phyloP scores from a whole-genome alignment of 2,329 filamentous ascomycete genomes.

The Cercospora berteroae region DNA sequence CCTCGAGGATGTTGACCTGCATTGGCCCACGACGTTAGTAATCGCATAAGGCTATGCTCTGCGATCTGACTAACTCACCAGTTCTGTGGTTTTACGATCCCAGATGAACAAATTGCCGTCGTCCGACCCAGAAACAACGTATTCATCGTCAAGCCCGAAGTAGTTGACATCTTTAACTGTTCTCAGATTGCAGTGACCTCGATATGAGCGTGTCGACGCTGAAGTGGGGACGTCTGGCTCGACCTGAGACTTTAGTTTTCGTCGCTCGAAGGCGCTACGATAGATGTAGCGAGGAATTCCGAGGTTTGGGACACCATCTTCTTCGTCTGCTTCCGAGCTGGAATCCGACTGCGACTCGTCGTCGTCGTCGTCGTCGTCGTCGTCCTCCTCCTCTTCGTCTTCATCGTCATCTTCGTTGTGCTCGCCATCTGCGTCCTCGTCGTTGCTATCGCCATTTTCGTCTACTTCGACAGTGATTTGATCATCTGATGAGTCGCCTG shows the following conservation, averaged over 20 bases:
- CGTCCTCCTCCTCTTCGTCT: constrained; percentile 33
- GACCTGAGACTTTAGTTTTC: constrained; percentile 50
- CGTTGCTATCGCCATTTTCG: not conserved
- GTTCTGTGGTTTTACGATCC: constrained; percentile 60
- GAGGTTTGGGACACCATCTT: constrained; percentile 36
- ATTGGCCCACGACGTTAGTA: not conserved
- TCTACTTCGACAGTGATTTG: not conserved
- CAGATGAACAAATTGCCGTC: constrained; percentile 68
- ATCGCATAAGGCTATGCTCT: not conserved
- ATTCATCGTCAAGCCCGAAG: constrained; percentile 65
- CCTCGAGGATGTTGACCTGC: constrained; percentile 61
- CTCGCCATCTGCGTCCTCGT: constrained; percentile 31
- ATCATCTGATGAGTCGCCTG: not conserved
- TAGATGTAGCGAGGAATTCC: constrained; percentile 43
- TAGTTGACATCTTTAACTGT: constrained; percentile 70
- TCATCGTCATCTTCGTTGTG: constrained; percentile 32
- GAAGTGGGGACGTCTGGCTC: constrained; percentile 56
- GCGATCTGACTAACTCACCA: constrained; percentile 34
- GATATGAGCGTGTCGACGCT: constrained; percentile 57
- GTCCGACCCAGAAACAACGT: constrained; percentile 66
- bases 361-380: constrained; percentile 30
- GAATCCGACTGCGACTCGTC: constrained; percentile 26
- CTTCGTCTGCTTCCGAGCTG: constrained; percentile 40
- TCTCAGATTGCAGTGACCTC: constrained; percentile 64
- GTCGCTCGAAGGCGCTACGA: constrained; percentile 51